A percentile compares a stretch with the other conserved stretches of the same genome.
phyloP scores from a whole-genome alignment of 768 basidiomycete genomes.

The Rhodosporidiobolus sp. region DNA sequence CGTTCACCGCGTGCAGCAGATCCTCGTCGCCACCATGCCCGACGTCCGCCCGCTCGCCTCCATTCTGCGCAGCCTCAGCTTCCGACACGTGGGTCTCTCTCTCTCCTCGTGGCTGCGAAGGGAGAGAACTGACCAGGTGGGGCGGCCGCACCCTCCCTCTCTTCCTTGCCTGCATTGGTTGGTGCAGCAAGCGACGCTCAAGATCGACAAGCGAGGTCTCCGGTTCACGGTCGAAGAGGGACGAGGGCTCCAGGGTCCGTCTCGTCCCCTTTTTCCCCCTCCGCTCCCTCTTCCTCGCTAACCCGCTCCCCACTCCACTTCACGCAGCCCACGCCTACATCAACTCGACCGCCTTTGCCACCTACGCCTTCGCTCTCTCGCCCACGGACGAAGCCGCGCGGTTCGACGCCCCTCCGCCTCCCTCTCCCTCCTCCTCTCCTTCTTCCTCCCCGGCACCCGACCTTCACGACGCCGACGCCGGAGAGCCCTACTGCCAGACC shows the following conservation, averaged over 20 bases:
- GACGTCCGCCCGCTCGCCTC: slow-evolving; percentile 78
- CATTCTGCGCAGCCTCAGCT: slow-evolving; percentile 75
- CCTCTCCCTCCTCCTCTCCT: slow-evolving; percentile 40
- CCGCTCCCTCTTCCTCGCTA: not conserved
- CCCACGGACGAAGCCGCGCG: slow-evolving; percentile 45
- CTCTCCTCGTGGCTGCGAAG: too few species aligned
- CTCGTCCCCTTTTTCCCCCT: not conserved
- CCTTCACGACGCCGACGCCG: not conserved
- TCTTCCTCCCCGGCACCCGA: slow-evolving; percentile 31
- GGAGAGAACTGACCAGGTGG: not conserved
- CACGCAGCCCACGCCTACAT: slow-evolving; percentile 77
- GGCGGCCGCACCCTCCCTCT: not conserved
- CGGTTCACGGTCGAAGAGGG: slow-evolving; percentile 81
- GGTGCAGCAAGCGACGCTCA: slow-evolving; percentile 62
- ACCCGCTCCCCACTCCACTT: not conserved
- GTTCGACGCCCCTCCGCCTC: slow-evolving; percentile 48
- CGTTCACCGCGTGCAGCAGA: slow-evolving; percentile 22
- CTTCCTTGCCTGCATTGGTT: not conserved
- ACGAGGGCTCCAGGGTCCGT: slow-evolving; percentile 69
- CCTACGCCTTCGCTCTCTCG: slow-evolving; percentile 62
- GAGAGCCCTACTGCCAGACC: slow-evolving; percentile 51
- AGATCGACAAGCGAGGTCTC: slow-evolving; percentile 66
- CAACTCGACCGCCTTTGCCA: slow-evolving; percentile 71
- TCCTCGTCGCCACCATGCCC: slow-evolving; percentile 48
- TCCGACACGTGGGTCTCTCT: slow-evolving; percentile 60